These are phyloP conservation scores for Rhizopus microsporus DNA, from an alignment of 371 early-diverging fungal species.

Conservation along the genomic window DNA sequence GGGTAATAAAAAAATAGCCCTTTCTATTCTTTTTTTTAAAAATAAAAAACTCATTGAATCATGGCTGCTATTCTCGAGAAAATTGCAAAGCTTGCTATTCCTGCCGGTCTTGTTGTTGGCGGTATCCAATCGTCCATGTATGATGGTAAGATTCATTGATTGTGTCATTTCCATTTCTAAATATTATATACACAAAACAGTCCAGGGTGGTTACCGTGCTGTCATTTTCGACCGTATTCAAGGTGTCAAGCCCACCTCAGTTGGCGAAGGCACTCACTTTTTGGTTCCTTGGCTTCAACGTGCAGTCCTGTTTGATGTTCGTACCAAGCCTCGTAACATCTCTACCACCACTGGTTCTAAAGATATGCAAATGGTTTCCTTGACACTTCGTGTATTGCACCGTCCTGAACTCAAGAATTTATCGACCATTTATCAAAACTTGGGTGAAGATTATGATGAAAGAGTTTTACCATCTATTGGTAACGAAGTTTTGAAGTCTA, in stretches of 20 bases:
- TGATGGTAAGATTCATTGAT: constrained; percentile 72
- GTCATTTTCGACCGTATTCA: constrained; percentile 95
- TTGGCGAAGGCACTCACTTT: constrained; percentile 97
- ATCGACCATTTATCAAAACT: constrained; percentile 84
- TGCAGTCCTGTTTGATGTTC: constrained; percentile 83
- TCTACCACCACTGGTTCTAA: constrained; percentile 90
- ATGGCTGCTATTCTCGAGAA: constrained; percentile 56
- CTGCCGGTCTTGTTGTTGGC: constrained; percentile 65
- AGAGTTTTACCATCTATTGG: constrained; percentile 97
- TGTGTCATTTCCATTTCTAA: constrained; percentile 5
- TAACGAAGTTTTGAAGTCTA: constrained; percentile 97
- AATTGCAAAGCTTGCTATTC: constrained; percentile 68
- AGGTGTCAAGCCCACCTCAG: constrained; percentile 82
- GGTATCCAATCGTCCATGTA: constrained; percentile 86
- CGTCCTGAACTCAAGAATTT: constrained; percentile 83
- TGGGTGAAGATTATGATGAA: constrained; percentile 97
- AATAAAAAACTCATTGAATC: background rate
- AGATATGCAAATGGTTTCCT: constrained; percentile 92
- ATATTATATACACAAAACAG: constrained; percentile 39
- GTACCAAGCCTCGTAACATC: constrained; percentile 95
- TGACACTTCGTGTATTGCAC: constrained; percentile 94
- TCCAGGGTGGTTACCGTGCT: constrained; percentile 95
- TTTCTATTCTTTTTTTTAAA: background rate
- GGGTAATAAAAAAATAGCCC: background rate
- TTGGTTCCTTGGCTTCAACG: constrained; percentile 91